A percentile compares a stretch with the other conserved stretches of the same genome.
These are phyloP conservation scores for Vigna unguiculata DNA, from an alignment of 306 rosid genomes.

Conservation along the genomic window DNA sequence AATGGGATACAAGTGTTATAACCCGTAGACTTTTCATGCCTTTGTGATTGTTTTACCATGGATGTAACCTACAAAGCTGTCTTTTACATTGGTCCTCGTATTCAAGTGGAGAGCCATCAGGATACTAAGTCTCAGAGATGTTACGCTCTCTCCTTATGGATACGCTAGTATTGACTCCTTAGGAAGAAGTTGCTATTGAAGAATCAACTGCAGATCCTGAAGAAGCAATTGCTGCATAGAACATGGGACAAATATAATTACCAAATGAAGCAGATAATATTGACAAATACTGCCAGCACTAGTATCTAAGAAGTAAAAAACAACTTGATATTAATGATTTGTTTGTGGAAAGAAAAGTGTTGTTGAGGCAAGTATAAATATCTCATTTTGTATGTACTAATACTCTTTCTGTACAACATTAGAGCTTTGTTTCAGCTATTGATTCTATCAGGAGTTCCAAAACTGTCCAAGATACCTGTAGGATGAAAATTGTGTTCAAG, in stretches of 20 bases:
- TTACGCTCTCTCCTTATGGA: neutral
- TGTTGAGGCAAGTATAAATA: neutral
- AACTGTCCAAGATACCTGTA: neutral
- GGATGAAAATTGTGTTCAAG: neutral
- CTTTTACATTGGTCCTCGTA: neutral
- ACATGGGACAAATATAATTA: neutral
- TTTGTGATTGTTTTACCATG: neutral
- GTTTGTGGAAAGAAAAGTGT: neutral
- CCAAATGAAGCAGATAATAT: neutral
- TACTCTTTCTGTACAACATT: neutral
- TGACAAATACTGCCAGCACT: neutral
- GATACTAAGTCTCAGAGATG: neutral
- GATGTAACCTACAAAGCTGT: neutral
- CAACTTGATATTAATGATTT: neutral
- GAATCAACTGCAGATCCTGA: neutral
- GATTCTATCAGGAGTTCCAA: neutral
- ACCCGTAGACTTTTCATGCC: neutral
- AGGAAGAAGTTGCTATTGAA: neutral
- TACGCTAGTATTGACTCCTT: neutral
- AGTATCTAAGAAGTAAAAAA: neutral
- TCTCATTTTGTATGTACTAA: neutral
- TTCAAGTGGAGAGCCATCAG: neutral
- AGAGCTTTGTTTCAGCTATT: neutral
- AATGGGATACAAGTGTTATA: neutral
- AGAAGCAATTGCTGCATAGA: neutral